Conservation (phyloP, 371 early-diverging fungal species). For the Syncephalastrum sp. region DNA sequence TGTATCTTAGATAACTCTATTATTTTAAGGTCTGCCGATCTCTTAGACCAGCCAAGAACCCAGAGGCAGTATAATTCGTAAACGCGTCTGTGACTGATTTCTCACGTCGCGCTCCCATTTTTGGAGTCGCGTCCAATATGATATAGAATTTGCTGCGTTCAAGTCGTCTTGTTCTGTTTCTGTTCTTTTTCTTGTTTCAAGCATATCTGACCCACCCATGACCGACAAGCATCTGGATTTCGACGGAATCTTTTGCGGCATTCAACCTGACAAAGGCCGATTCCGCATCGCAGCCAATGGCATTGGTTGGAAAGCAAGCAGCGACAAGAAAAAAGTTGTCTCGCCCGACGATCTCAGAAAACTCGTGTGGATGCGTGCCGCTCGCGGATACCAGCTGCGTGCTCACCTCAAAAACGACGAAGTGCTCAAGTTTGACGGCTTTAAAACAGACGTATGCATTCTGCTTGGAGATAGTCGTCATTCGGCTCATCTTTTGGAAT, state of each 20-base stretch:
- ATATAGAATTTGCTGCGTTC: too few species aligned
- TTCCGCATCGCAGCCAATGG: constrained; percentile 79
- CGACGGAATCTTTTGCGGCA: constrained; percentile 44
- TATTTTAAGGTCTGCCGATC: too few species aligned
- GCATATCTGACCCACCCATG: constrained; percentile 14
- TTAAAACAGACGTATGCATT: constrained; percentile 68
- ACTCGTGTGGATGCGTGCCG: constrained; percentile 77
- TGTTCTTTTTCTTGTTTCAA: too few species aligned
- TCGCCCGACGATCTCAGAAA: constrained; percentile 68
- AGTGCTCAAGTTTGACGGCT: constrained; percentile 87
- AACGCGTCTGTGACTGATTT: too few species aligned
- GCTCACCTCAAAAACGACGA: constrained; percentile 70
- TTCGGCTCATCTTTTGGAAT: constrained; percentile 9
- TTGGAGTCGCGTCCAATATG: too few species aligned
- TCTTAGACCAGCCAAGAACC: too few species aligned
- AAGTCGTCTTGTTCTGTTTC: too few species aligned
- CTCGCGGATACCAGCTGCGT: constrained; percentile 82
- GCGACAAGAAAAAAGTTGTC: constrained; percentile 63
- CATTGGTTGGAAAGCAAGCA: constrained; percentile 78
- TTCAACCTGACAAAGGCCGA: constrained; percentile 51
- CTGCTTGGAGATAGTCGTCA: constrained; percentile 5
- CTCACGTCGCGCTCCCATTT: too few species aligned
- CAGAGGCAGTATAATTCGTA: too few species aligned
- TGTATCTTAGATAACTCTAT: too few species aligned
- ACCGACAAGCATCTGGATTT: constrained; percentile 43